phyloP scores from a whole-genome alignment of 2,329 filamentous ascomycete genomes.

The Phoma sp. region DNA sequence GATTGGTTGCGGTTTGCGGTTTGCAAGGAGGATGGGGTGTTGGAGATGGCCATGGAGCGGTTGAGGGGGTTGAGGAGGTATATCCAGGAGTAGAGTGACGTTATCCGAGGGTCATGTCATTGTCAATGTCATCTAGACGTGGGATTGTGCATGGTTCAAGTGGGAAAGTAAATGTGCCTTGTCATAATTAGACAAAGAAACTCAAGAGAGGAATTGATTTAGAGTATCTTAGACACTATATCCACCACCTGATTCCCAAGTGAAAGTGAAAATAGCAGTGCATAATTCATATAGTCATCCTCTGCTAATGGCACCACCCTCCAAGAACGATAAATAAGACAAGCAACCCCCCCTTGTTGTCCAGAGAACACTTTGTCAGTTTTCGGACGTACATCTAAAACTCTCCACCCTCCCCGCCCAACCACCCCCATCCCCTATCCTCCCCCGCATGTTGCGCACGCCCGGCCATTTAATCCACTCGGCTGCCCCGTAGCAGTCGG shows the following conservation, averaged over 20 bases:
- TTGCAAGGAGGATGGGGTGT: slow-evolving; percentile 89
- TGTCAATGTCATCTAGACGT: no score
- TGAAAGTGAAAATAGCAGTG: no score
- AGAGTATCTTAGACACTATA: no score
- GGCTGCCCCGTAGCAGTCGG: background rate
- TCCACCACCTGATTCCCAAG: no score
- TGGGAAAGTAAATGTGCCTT: no score
- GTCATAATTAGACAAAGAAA: no score
- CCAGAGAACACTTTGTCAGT: background rate
- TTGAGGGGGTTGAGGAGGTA: slow-evolving; percentile 60
- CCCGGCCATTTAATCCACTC: slow-evolving; percentile 5
- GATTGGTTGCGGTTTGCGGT: slow-evolving; percentile 95
- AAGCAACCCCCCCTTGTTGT: no score
- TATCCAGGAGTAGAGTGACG: slow-evolving; percentile 50
- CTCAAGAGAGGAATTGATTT: no score
- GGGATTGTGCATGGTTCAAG: no score
- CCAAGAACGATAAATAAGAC: background rate
- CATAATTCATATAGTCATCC: no score
- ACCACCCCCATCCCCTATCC: background rate
- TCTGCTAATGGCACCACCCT: no score
- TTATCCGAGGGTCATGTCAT: no score
- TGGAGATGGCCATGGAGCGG: slow-evolving; percentile 60
- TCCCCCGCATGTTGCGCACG: slow-evolving; percentile 6
- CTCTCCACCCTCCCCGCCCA: slow-evolving; percentile 3
- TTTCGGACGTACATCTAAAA: background rate